Percentiles rank a stretch among this genome's conserved stretches.
These are phyloP conservation scores for Naematelia aurantialba DNA, from an alignment of 768 basidiomycete genomes.

Conservation along the genomic window DNA sequence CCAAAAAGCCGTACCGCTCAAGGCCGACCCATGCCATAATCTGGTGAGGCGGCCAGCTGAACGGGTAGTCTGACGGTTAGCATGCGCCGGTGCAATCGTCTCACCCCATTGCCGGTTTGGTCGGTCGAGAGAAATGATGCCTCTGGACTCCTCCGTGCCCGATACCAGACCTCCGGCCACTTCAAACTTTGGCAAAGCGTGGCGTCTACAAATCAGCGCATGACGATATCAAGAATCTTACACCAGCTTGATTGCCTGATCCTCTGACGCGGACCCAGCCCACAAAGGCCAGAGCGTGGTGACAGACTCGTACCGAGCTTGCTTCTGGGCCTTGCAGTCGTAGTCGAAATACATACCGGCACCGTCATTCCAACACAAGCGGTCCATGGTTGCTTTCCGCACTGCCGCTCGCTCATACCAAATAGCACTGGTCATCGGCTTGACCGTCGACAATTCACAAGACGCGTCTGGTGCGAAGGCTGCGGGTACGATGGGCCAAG, in stretches of 20 bases:
- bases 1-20: constrained; percentile 89
- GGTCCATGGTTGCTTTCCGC: constrained; percentile 80
- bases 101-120: constrained; percentile 94
- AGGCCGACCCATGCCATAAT: constrained; percentile 98
- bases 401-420: constrained; percentile 90
- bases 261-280: constrained; percentile 95
- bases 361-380: constrained; percentile 93
- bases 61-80: constrained; percentile 62
- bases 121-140: constrained; percentile 89
- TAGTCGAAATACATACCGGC: constrained; percentile 94
- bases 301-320: constrained; percentile 94
- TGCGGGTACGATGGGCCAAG: constrained; percentile 65
- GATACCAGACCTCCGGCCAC: constrained; percentile 91
- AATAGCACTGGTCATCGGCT: constrained; percentile 70
- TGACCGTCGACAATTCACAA: constrained; percentile 35
- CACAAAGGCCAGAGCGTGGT: constrained; percentile 94
- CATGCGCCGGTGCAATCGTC: constrained; percentile 15
- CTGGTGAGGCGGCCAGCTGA: constrained; percentile 70
- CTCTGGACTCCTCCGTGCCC: constrained; percentile 92
- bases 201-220: constrained; percentile 56
- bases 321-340: constrained; percentile 83
- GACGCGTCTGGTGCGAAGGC: constrained; percentile 51
- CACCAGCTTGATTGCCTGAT: constrained; percentile 91
- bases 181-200: constrained; percentile 91
- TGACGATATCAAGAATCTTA: constrained; percentile 54